Percentiles rank a stretch among this genome's conserved stretches.
Conservation (phyloP, 805 yeast species). For the Myxozyma sirexii region DNA sequence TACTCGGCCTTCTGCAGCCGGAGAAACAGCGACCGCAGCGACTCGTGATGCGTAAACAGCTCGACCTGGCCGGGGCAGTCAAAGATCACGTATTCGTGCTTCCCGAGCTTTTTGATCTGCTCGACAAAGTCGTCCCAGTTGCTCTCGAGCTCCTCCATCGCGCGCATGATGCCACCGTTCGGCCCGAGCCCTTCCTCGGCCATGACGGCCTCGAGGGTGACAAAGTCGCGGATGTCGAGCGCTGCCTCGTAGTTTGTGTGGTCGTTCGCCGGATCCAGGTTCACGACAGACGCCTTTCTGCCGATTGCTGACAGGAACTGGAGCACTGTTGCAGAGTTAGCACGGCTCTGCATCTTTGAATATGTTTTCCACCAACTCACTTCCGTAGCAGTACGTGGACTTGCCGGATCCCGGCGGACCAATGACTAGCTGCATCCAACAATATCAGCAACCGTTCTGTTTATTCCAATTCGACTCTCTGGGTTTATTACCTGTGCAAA, state of each 20-base stretch:
- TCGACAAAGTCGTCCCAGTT: slow-evolving; percentile 61
- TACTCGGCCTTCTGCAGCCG: slow-evolving; percentile 66
- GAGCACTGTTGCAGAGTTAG: slow-evolving; percentile 47
- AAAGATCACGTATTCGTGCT: slow-evolving; percentile 59
- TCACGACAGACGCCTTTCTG: slow-evolving; percentile 77
- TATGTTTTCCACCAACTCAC: slow-evolving; percentile 16
- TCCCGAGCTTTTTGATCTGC: slow-evolving; percentile 59
- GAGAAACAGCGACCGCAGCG: slow-evolving; percentile 69
- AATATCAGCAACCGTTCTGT: neutral
- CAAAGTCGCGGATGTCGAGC: slow-evolving; percentile 75
- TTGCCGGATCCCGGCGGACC: slow-evolving; percentile 99
- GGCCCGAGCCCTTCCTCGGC: slow-evolving; percentile 73
- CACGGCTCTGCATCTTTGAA: neutral
- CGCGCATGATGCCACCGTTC: slow-evolving; percentile 87
- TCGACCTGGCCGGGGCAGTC: slow-evolving; percentile 97
- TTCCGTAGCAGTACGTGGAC: slow-evolving; percentile 90
- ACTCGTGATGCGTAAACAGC: slow-evolving; percentile 84
- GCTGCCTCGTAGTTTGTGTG: slow-evolving; percentile 68
- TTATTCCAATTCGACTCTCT: neutral
- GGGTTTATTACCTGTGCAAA: slow-evolving; percentile 26
- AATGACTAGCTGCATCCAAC: slow-evolving; percentile 82
- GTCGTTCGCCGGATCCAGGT: slow-evolving; percentile 93
- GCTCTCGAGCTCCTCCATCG: slow-evolving; percentile 67
- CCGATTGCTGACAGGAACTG: slow-evolving; percentile 96
- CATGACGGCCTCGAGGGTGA: slow-evolving; percentile 79